A percentile compares a stretch with the other conserved stretches of the same genome.
These are phyloP conservation scores for Chloranthus sessilifolius DNA, from an alignment of 164 flowering plant genomes.

Conservation along the genomic window DNA sequence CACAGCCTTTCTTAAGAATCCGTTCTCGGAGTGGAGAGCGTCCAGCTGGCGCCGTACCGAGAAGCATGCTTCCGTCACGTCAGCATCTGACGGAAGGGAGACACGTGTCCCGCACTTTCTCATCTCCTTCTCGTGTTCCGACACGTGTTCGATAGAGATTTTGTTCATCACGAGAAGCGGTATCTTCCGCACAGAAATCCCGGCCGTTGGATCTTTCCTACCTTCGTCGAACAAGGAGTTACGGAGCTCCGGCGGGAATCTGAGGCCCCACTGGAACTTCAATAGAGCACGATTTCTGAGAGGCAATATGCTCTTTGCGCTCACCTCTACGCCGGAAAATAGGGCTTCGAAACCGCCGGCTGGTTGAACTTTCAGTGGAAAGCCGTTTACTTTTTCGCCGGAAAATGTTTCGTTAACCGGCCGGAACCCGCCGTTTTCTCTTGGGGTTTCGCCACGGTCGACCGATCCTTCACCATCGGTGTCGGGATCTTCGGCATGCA, in stretches of 20 bases:
- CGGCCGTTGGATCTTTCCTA: slow-evolving; percentile 22
- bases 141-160: slow-evolving; percentile 63
- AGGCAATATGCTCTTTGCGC: slow-evolving; percentile 53
- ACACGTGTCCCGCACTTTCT: background rate
- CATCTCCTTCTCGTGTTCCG: slow-evolving; percentile 8
- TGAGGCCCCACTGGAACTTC: slow-evolving; percentile 56
- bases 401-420: slow-evolving; percentile 7
- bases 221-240: slow-evolving; percentile 1
- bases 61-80: slow-evolving; percentile 30
- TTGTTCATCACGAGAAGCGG: slow-evolving; percentile 63
- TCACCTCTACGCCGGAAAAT: slow-evolving; percentile 41
- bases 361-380: slow-evolving; percentile 1
- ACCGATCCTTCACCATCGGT: slow-evolving; percentile 15
- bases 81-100: slow-evolving; percentile 6
- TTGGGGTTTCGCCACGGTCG: slow-evolving; percentile 9
- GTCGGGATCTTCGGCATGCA: slow-evolving; percentile 21
- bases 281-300: slow-evolving; percentile 35
- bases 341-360: slow-evolving; percentile 11
- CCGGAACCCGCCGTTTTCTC: slow-evolving; percentile 10
- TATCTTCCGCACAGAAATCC: slow-evolving; percentile 29
- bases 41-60: slow-evolving; percentile 46
- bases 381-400: slow-evolving; percentile 7
- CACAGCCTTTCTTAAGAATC: slow-evolving; percentile 39
- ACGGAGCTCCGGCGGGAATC: slow-evolving; percentile 39
- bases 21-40: slow-evolving; percentile 39